These are phyloP conservation scores for Silene vulgaris DNA, from an alignment of 179 eudicot genomes.

Conservation along the genomic window DNA sequence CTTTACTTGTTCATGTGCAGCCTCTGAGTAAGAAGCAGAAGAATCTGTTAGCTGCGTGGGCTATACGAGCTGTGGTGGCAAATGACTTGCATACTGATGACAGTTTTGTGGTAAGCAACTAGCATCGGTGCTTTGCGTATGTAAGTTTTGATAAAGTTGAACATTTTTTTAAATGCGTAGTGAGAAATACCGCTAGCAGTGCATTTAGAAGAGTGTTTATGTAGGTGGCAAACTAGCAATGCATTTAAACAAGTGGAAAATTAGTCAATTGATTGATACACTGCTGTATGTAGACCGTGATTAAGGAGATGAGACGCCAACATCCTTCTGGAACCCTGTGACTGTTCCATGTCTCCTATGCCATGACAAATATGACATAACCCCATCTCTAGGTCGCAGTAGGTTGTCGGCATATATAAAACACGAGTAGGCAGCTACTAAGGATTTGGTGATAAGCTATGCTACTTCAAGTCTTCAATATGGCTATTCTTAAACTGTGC, in stretches of 20 bases:
- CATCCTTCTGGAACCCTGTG: not conserved
- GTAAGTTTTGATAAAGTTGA: not conserved
- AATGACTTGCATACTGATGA: slow-evolving; percentile 98
- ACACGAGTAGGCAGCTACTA: not conserved
- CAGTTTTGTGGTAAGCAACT: slow-evolving; percentile 85
- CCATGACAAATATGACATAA: not conserved
- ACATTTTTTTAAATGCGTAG: not conserved
- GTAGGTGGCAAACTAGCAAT: not conserved
- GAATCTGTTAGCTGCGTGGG: slow-evolving; percentile 62
- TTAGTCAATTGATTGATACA: not conserved
- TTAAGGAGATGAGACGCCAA: not conserved
- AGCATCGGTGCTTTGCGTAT: not conserved
- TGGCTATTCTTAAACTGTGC: not conserved
- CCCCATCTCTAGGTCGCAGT: not conserved
- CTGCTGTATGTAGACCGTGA: not conserved
- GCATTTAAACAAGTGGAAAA: not conserved
- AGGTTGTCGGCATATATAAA: not conserved
- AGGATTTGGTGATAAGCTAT: not conserved
- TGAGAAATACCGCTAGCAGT: not conserved
- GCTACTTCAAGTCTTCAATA: not conserved
- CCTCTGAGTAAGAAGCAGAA: slow-evolving; percentile 59
- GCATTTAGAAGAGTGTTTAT: not conserved
- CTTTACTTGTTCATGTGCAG: slow-evolving; percentile 37
- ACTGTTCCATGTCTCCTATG: not conserved
- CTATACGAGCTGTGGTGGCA: slow-evolving; percentile 67